Evolutionary conservation across 495 filamentous ascomycete genomes (phyloP).

Genomic region (Filosporella fistucella): DNA sequence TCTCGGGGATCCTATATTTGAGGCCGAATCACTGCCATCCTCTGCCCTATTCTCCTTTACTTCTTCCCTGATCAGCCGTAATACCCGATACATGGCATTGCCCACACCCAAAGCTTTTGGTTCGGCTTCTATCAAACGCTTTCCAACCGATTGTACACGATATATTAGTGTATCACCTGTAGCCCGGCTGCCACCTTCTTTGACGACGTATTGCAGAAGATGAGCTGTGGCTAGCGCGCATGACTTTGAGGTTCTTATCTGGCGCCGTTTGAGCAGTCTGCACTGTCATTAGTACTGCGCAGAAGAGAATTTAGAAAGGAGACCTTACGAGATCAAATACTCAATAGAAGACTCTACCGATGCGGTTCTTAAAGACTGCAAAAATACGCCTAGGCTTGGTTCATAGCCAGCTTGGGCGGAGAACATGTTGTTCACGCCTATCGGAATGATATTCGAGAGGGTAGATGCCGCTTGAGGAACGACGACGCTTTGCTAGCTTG

Average conservation of each 20-base stretch:
- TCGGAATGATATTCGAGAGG: too few relatives aligned
- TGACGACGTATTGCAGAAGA: constrained; percentile 78
- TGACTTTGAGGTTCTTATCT: constrained; percentile 79
- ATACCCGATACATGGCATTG: constrained; percentile 84
- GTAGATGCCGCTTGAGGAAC: too few relatives aligned
- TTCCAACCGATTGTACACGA: constrained; percentile 70
- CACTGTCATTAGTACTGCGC: too few relatives aligned
- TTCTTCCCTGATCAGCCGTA: constrained; percentile 89
- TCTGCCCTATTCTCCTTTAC: constrained; percentile 73
- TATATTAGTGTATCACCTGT: constrained; percentile 72
- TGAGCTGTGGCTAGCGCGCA: constrained; percentile 89
- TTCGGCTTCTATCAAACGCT: constrained; percentile 70
- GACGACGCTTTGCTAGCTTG: too few relatives aligned
- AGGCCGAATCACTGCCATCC: constrained; percentile 39
- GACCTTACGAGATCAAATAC: constrained; percentile 70
- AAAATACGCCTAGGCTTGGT: constrained; percentile 68
- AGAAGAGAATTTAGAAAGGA: too few relatives aligned
- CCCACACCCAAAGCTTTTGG: constrained; percentile 88
- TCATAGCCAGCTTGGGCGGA: constrained; percentile 36
- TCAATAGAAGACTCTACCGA: constrained; percentile 76
- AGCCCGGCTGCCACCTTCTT: constrained; percentile 64
- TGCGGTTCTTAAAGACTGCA: constrained; percentile 70
- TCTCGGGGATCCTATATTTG: constrained; percentile 17
- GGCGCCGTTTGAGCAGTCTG: constrained; percentile 83
- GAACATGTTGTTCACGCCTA: constrained; percentile 35